Evolutionary conservation across 441 rosid genomes (phyloP).

Genomic region (Euphorbia schlechtendalii): DNA sequence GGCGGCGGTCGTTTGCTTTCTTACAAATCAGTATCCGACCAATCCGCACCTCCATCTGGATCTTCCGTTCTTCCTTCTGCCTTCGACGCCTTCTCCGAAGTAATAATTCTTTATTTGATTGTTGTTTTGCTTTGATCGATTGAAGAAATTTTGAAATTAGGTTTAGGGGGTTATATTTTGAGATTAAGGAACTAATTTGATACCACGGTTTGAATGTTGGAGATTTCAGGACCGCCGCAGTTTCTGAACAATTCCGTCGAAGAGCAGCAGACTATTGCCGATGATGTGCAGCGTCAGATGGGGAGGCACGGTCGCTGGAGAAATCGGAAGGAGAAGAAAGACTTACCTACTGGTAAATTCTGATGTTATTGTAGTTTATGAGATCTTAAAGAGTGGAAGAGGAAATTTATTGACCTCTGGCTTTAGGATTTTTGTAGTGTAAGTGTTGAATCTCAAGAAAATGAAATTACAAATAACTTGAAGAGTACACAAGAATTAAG

Average conservation of each 20-base stretch:
- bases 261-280: slow-evolving; percentile 28
- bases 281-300: slow-evolving; percentile 34
- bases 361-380: not conserved
- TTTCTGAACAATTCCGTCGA: slow-evolving; percentile 67
- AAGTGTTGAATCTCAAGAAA: too few relatives aligned
- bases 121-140: not conserved
- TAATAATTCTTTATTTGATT: slow-evolving; percentile 10
- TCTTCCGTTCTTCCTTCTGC: slow-evolving; percentile 68
- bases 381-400: too few relatives aligned
- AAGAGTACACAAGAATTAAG: too few relatives aligned
- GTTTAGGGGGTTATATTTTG: slow-evolving; percentile 7
- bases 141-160: not conserved
- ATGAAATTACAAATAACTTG: too few relatives aligned
- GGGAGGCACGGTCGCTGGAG: slow-evolving; percentile 42
- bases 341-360: slow-evolving; percentile 52
- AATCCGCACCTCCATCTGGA: slow-evolving; percentile 21
- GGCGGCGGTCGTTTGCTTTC: slow-evolving; percentile 15
- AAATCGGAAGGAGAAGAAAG: slow-evolving; percentile 44
- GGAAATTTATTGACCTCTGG: not conserved
- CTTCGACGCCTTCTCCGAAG: slow-evolving; percentile 75
- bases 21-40: slow-evolving; percentile 40
- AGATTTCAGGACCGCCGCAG: slow-evolving; percentile 81
- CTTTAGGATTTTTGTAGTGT: too few relatives aligned
- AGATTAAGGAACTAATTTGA: not conserved
- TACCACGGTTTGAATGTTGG: slow-evolving; percentile 25